Evolutionary conservation across 2,329 filamentous ascomycete species (phyloP).

Genomic region (Aspergillus sp.): DNA sequence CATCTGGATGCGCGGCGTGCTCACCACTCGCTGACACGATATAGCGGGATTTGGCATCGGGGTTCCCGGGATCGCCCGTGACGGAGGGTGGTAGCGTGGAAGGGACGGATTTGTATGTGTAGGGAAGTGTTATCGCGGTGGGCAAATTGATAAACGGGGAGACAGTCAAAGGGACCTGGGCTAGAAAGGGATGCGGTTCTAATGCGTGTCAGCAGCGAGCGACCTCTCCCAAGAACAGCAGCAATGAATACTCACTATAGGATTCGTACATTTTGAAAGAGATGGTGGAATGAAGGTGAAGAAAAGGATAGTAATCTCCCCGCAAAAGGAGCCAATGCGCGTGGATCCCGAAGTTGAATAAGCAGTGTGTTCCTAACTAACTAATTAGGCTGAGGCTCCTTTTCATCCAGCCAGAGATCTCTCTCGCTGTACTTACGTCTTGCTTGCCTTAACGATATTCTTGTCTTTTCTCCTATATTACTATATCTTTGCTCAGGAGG

Average conservation of each 20-base stretch:
- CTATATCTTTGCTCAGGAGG: neutral
- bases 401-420: neutral
- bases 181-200: conserved; percentile 79
- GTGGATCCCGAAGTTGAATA: neutral
- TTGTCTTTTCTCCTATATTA: neutral
- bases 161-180: conserved; percentile 87
- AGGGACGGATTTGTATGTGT: conserved; percentile 87
- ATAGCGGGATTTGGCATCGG: conserved; percentile 55
- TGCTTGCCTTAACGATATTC: neutral
- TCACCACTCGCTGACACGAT: conserved; percentile 72
- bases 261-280: conserved; percentile 37
- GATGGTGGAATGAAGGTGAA: neutral
- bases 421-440: neutral
- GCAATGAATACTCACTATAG: conserved; percentile 28
- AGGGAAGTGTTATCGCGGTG: conserved; percentile 81
- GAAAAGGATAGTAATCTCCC: neutral
- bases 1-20: conserved; percentile 76
- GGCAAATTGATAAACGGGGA: conserved; percentile 91
- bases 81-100: conserved; percentile 74
- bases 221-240: no score
- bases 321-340: neutral
- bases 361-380: neutral
- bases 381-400: neutral
- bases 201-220: neutral
- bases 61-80: conserved; percentile 45